Evolutionary conservation across 306 rosid species (phyloP).

Genomic region (Benincasa hispida): DNA sequence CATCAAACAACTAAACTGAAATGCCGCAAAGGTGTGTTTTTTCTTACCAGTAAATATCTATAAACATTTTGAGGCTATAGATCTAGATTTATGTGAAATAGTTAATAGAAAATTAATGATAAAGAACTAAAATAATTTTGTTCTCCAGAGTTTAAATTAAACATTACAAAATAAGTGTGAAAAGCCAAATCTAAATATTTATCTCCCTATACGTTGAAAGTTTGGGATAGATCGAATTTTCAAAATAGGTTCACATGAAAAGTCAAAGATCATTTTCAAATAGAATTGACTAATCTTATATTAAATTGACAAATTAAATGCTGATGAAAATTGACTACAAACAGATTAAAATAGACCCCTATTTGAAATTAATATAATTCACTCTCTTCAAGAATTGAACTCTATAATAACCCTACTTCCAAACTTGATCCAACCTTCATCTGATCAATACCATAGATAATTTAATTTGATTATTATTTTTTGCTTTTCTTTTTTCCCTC

Average conservation of each 20-base stretch:
- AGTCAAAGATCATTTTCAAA: neutral
- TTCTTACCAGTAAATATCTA: no score
- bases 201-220: neutral
- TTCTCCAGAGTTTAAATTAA: no score
- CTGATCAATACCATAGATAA: no score
- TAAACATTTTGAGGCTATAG: no score
- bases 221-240: neutral
- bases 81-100: no score
- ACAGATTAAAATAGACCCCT: neutral
- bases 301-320: neutral
- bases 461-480: no score
- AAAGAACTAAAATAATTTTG: no score
- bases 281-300: neutral
- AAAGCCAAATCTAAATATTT: neutral
- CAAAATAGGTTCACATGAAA: neutral
- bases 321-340: neutral
- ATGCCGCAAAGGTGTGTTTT: no score
- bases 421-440: neutral
- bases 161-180: neutral
- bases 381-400: neutral
- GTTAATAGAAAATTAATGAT: no score
- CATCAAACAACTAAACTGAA: no score
- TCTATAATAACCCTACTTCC: no score
- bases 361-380: neutral
- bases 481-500: no score